Evolutionary conservation across 768 basidiomycete genomes (phyloP).

Genomic region (Astraeus odoratus): DNA sequence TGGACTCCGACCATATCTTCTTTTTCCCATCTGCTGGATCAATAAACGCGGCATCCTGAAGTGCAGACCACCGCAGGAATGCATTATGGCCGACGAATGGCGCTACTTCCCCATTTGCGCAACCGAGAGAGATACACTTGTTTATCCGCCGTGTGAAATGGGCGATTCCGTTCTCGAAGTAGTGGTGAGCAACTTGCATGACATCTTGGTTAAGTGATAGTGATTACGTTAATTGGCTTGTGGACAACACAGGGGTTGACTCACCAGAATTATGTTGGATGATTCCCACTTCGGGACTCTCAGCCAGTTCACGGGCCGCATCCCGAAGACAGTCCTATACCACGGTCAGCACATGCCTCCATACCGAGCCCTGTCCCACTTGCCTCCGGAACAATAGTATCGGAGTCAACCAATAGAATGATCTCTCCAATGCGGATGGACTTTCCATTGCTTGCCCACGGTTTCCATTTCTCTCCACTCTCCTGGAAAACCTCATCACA

Average conservation of each 20-base stretch:
- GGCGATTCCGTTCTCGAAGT: conserved; percentile 87
- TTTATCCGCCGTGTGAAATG: conserved; percentile 87
- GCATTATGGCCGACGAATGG: conserved; percentile 88
- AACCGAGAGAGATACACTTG: conserved; percentile 70
- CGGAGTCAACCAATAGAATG: conserved; percentile 76
- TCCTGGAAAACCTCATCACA: conserved; percentile 66
- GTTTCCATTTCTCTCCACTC: conserved; percentile 52
- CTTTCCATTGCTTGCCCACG: conserved; percentile 73
- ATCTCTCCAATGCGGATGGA: conserved; percentile 72
- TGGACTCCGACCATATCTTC: conserved; percentile 65
- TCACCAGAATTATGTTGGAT: conserved; percentile 83
- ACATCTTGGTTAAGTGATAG: conserved; percentile 51
- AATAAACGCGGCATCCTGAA: conserved; percentile 78
- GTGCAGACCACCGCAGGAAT: conserved; percentile 82
- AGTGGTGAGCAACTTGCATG: conserved; percentile 85
- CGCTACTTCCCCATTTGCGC: conserved; percentile 69
- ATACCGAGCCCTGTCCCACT: conserved; percentile 35
- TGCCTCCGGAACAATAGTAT: conserved; percentile 71
- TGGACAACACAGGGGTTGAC: neutral
- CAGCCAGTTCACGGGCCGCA: conserved; percentile 72
- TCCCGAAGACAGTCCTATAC: conserved; percentile 83
- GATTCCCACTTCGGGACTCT: conserved; percentile 83
- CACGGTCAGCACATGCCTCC: conserved; percentile 79
- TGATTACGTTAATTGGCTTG: neutral
- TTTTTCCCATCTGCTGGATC: conserved; percentile 50